Evolutionary conservation across 2,329 filamentous ascomycete genomes (phyloP).

Genomic region (Daldinia sp.): DNA sequence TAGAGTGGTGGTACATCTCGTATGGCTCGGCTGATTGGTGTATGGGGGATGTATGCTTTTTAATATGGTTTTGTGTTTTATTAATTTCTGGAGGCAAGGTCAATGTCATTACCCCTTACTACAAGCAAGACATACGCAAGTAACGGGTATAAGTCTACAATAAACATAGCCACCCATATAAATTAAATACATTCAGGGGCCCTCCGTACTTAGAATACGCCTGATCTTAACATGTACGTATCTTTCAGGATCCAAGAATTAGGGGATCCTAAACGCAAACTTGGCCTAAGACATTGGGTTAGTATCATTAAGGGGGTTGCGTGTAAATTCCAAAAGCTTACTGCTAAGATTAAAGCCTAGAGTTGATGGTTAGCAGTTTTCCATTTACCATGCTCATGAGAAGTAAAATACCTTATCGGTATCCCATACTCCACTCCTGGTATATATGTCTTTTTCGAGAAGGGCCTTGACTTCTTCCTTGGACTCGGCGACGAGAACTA

Average conservation of each 20-base stretch:
- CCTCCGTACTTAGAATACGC: not conserved
- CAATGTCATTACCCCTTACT: slow-evolving; percentile 9
- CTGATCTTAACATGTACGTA: slow-evolving; percentile 5
- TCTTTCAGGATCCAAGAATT: slow-evolving; percentile 5
- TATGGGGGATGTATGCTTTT: slow-evolving; percentile 8
- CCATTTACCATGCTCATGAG: not conserved
- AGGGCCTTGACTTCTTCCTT: slow-evolving; percentile 73
- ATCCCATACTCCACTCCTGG: slow-evolving; percentile 80
- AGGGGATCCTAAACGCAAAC: slow-evolving; percentile 40
- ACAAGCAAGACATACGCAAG: not conserved
- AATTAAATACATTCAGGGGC: slow-evolving; percentile 11
- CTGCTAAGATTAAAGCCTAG: slow-evolving; percentile 60
- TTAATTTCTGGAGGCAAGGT: not conserved
- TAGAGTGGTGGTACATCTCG: slow-evolving; percentile 5
- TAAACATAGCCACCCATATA: not conserved
- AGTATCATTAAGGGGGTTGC: slow-evolving; percentile 15
- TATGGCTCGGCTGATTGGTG: not conserved
- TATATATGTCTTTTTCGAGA: slow-evolving; percentile 78
- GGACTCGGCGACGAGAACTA: slow-evolving; percentile 72
- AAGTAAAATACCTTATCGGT: slow-evolving; percentile 64
- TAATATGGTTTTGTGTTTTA: not conserved
- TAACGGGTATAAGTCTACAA: not conserved
- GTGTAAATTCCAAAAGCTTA: slow-evolving; percentile 39
- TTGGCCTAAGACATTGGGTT: slow-evolving; percentile 37
- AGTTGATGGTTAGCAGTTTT: slow-evolving; percentile 10